phyloP scores from a whole-genome alignment of 78 protist genomes.

The Guillardia theta region DNA sequence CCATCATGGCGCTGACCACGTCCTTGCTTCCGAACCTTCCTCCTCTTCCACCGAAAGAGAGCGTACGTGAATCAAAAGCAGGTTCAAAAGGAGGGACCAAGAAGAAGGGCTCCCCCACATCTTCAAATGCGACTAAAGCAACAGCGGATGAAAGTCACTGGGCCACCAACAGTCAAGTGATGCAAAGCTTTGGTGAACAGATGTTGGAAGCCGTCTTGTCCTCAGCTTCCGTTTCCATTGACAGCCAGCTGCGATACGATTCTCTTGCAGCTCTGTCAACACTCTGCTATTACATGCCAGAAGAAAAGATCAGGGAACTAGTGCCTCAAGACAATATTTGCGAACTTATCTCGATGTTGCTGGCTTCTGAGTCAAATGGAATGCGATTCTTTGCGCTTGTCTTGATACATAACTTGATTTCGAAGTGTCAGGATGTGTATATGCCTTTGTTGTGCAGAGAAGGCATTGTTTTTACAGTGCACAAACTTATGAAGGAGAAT shows the following conservation, averaged over 20 bases:
- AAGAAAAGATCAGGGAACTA: not conserved
- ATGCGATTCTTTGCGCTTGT: conserved; percentile 5
- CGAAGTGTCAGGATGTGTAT: not conserved
- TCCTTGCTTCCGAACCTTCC: conserved; percentile 21
- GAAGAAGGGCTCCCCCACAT: not conserved
- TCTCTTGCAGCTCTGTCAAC: not conserved
- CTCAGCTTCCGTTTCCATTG: not conserved
- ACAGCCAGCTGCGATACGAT: not conserved
- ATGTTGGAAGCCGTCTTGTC: not conserved
- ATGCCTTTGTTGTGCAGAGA: not conserved
- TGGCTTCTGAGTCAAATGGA: not conserved
- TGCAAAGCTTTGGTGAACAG: not conserved
- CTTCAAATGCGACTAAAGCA: not conserved
- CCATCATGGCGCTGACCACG: not conserved
- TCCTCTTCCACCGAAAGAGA: not conserved
- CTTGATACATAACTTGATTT: not conserved
- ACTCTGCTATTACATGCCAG: not conserved
- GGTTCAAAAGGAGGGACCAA: not conserved
- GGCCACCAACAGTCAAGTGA: not conserved
- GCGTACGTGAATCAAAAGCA: not conserved
- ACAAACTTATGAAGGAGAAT: too few relatives aligned
- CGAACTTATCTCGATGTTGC: not conserved
- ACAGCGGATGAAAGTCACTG: not conserved
- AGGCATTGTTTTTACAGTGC: not conserved
- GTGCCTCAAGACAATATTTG: not conserved